phyloP scores from a whole-genome alignment of 108 stramenopile genomes.

The Epipyxis sp. region DNA sequence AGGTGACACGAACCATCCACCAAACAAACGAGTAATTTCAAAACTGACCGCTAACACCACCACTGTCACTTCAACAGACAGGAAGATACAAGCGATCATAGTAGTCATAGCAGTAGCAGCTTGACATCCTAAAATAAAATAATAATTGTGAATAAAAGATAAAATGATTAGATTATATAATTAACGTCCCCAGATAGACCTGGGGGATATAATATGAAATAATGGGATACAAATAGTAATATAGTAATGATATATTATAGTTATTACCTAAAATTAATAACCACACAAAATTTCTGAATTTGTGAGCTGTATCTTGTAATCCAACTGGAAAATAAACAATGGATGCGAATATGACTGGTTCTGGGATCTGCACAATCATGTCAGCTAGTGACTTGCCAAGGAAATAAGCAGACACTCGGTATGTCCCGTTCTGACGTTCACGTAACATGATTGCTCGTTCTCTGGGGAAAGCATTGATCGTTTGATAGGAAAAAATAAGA shows the following conservation, averaged over 20 bases:
- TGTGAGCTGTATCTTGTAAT: background rate
- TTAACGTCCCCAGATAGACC: too few relatives aligned
- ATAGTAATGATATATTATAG: too few relatives aligned
- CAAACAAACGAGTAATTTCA: slow-evolving; percentile 24
- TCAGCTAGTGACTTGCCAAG: slow-evolving; percentile 51
- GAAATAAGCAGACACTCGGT: slow-evolving; percentile 50
- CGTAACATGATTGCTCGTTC: slow-evolving; percentile 54
- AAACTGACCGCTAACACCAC: background rate
- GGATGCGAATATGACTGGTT: slow-evolving; percentile 42
- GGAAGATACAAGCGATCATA: background rate
- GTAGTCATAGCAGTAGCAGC: background rate
- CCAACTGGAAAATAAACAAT: slow-evolving; percentile 50
- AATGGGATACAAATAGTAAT: too few relatives aligned
- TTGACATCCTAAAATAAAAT: too few relatives aligned
- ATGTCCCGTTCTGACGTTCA: slow-evolving; percentile 49
- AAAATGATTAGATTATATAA: too few relatives aligned
- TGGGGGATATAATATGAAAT: too few relatives aligned
- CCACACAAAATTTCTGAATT: slow-evolving; percentile 16
- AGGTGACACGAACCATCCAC: slow-evolving; percentile 17
- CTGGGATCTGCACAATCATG: slow-evolving; percentile 32
- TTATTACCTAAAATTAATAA: slow-evolving; percentile 10
- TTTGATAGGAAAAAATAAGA: background rate
- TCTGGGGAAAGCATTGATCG: slow-evolving; percentile 42
- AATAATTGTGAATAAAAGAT: too few relatives aligned
- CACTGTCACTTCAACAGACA: background rate